phyloP scores from a whole-genome alignment of 106 monocot genomes.

The Phalaenopsis aphrodite region DNA sequence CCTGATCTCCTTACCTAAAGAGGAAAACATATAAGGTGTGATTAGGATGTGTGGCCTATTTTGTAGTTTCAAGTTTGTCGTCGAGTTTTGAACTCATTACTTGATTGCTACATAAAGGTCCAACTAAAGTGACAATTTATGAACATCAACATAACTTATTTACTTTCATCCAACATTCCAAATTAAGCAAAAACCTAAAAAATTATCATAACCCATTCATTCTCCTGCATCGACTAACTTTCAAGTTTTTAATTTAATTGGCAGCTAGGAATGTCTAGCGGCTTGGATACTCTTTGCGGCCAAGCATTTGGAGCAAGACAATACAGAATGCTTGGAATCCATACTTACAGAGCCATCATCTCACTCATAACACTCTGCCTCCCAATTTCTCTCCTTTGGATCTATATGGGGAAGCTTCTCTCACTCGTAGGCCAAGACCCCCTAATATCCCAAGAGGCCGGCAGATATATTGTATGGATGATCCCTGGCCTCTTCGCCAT shows the following conservation, averaged over 20 bases:
- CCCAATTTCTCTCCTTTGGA: constrained; percentile 26
- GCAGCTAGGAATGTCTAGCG: constrained; percentile 52
- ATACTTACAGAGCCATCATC: constrained; percentile 36
- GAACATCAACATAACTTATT: too few species aligned
- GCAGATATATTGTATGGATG: constrained; percentile 29
- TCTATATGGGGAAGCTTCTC: constrained; percentile 21
- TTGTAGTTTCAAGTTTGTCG: too few species aligned
- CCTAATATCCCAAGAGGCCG: constrained; percentile 23
- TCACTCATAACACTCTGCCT: constrained; percentile 27
- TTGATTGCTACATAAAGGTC: too few species aligned
- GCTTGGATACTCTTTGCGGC: constrained; percentile 42
- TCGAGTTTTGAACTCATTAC: too few species aligned
- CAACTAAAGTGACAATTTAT: too few species aligned
- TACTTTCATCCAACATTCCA: too few species aligned
- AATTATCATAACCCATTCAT: too few species aligned
- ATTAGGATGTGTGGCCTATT: too few species aligned
- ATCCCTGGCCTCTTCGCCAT: constrained; percentile 39
- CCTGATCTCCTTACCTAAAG: too few species aligned
- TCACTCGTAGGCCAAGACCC: constrained; percentile 24
- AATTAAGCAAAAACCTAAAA: too few species aligned
- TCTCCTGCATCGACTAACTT: too few species aligned
- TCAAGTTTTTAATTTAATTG: neutral
- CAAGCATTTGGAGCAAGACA: constrained; percentile 54
- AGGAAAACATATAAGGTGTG: too few species aligned
- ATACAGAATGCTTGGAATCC: constrained; percentile 26